These are phyloP conservation scores for Kitagawia praeruptora DNA, from an alignment of 129 eudicot species.

Conservation along the genomic window DNA sequence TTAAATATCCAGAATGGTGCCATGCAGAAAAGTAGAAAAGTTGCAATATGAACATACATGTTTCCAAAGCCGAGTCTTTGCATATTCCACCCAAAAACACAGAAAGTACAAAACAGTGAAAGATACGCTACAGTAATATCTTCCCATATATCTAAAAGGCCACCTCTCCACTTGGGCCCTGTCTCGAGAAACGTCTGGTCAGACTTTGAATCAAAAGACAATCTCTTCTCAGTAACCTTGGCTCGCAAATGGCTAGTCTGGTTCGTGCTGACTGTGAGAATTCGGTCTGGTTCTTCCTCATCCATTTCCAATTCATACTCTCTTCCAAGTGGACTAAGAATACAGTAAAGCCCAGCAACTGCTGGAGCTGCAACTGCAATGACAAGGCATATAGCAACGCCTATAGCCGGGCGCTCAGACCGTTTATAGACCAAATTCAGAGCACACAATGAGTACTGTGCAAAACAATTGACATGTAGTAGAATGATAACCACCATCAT, in stretches of 20 bases:
- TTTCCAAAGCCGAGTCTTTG: slow-evolving; percentile 59
- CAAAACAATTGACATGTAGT: slow-evolving; percentile 45
- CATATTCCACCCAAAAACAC: slow-evolving; percentile 63
- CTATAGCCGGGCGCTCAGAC: slow-evolving; percentile 41
- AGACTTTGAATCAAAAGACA: slow-evolving; percentile 24
- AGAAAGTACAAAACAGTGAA: slow-evolving; percentile 38
- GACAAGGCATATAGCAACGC: slow-evolving; percentile 35
- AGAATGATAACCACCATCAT: slow-evolving; percentile 46
- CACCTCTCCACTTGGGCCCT: slow-evolving; percentile 47
- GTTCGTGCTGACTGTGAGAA: slow-evolving; percentile 16
- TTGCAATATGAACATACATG: slow-evolving; percentile 46
- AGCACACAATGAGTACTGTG: slow-evolving; percentile 54
- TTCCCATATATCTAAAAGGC: slow-evolving; percentile 40
- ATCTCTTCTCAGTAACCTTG: slow-evolving; percentile 23
- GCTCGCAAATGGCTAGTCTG: slow-evolving; percentile 13
- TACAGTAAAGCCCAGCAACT: slow-evolving; percentile 40
- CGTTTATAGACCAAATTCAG: slow-evolving; percentile 44
- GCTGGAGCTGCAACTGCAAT: slow-evolving; percentile 53
- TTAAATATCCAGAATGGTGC: slow-evolving; percentile 57
- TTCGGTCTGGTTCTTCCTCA: slow-evolving; percentile 31
- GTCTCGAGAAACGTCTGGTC: slow-evolving; percentile 19
- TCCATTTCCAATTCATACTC: slow-evolving; percentile 33
- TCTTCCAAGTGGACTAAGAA: slow-evolving; percentile 52
- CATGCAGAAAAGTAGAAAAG: slow-evolving; percentile 46
- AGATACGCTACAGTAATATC: slow-evolving; percentile 37